Conservation (phyloP, 371 early-diverging fungal genomes). For the Syncephalastrum monosporum region DNA sequence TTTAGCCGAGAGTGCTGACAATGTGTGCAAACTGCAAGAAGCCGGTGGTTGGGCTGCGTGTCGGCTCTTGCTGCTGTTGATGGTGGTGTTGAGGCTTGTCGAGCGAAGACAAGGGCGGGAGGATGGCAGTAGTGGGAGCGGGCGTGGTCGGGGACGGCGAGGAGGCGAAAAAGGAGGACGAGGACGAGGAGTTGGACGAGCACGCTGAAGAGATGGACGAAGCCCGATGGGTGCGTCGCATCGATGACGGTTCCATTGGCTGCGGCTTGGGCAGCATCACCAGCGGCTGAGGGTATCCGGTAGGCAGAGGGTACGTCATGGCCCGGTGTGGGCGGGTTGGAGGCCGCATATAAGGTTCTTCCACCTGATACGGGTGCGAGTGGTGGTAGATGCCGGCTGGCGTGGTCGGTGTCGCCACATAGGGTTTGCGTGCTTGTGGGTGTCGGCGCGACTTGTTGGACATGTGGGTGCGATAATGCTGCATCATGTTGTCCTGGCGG, state of each 20-base stretch:
- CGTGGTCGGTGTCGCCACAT: not conserved
- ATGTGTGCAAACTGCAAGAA: conserved; percentile 27
- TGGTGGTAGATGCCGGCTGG: conserved; percentile 1
- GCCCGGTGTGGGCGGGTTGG: not conserved
- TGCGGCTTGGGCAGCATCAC: conserved; percentile 15
- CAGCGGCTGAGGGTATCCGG: conserved; percentile 1
- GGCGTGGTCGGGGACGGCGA: conserved; percentile 15
- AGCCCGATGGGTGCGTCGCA: conserved; percentile 10
- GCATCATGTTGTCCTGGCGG: conserved; percentile 89
- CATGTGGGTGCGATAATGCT: conserved; percentile 81
- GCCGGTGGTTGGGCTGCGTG: conserved; percentile 4
- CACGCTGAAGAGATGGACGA: conserved; percentile 18
- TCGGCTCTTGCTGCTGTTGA: not conserved
- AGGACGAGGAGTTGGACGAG: conserved; percentile 12
- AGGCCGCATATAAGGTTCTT: conserved; percentile 1
- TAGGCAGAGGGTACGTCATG: not conserved
- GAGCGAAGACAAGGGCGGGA: conserved; percentile 11
- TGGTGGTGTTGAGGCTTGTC: conserved; percentile 2
- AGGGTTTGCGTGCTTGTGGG: conserved; percentile 11
- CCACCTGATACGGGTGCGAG: conserved; percentile 2
- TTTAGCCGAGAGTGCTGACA: conserved; percentile 30
- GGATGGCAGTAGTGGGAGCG: conserved; percentile 11
- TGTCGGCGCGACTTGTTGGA: conserved; percentile 58
- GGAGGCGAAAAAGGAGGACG: conserved; percentile 8
- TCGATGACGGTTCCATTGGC: conserved; percentile 15